Percentiles rank a stretch among this genome's conserved stretches.
Conservation (phyloP, 2,329 filamentous ascomycete species). For the Aspergillus uvarum region DNA sequence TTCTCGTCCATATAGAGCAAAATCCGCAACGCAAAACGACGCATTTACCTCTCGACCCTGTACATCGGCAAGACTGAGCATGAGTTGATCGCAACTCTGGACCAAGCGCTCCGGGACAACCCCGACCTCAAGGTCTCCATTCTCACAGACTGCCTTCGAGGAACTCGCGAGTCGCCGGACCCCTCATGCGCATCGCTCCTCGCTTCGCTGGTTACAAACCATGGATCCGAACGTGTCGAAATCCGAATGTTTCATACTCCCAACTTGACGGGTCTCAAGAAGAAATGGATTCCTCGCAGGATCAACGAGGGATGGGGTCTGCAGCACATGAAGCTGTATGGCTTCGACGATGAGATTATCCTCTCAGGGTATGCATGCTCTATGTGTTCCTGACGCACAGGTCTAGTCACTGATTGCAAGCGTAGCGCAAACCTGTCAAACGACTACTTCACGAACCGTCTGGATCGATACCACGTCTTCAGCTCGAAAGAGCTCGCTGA, state of each 20-base stretch:
- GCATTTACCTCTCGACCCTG: constrained; percentile 90
- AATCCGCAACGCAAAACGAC: constrained; percentile 73
- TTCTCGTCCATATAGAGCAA: constrained; percentile 58
- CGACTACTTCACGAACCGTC: constrained; percentile 94
- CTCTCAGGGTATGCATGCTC: constrained; percentile 70
- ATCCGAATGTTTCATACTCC: constrained; percentile 98
- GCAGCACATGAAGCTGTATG: constrained; percentile 99
- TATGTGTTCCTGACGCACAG: not conserved
- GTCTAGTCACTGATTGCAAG: not conserved
- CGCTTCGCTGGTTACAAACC: constrained; percentile 77
- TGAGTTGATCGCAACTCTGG: constrained; percentile 79
- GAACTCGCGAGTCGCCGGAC: constrained; percentile 83
- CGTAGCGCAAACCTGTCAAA: constrained; percentile 77
- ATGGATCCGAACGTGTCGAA: constrained; percentile 80
- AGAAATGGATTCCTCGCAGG: constrained; percentile 77
- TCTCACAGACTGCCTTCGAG: constrained; percentile 84
- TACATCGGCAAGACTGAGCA: constrained; percentile 94
- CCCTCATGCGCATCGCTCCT: constrained; percentile 86
- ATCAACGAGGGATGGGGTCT: constrained; percentile 98
- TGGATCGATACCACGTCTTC: constrained; percentile 93
- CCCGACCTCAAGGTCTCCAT: constrained; percentile 79
- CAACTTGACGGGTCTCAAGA: constrained; percentile 83
- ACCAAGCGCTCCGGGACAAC: constrained; percentile 70
- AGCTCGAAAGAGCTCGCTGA: constrained; percentile 74
- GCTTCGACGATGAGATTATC: constrained; percentile 91